These are phyloP conservation scores for Starmerella gropengiesseri DNA, from an alignment of 805 yeast species.

Conservation along the genomic window DNA sequence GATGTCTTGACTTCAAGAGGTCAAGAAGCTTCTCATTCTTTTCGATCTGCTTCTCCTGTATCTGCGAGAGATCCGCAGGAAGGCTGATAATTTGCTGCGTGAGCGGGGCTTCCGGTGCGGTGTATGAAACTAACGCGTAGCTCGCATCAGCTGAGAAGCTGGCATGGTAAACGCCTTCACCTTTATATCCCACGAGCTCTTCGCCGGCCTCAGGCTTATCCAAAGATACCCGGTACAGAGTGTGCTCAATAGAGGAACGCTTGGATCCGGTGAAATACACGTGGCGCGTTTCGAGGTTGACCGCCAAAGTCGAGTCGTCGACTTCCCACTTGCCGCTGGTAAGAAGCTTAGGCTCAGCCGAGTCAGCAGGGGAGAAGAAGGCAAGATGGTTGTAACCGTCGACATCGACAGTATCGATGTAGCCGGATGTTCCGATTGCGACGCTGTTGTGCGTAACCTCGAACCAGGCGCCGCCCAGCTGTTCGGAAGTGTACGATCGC, in stretches of 20 bases:
- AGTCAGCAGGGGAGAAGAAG: conserved; percentile 61
- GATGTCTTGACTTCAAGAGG: conserved; percentile 23
- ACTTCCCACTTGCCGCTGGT: conserved; percentile 87
- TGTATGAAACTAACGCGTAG: conserved; percentile 56
- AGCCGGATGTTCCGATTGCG: conserved; percentile 49
- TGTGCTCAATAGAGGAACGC: conserved; percentile 73
- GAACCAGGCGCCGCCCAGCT: conserved; percentile 55
- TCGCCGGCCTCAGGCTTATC: conserved; percentile 34
- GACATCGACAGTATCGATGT: conserved; percentile 53
- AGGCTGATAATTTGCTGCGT: conserved; percentile 58
- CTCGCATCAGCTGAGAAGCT: conserved; percentile 74
- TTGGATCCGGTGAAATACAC: conserved; percentile 64
- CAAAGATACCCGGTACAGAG: conserved; percentile 59
- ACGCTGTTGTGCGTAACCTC: conserved; percentile 58
- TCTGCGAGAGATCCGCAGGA: conserved; percentile 26
- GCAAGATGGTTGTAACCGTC: conserved; percentile 65
- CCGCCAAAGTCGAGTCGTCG: conserved; percentile 48
- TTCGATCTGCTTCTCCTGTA: conserved; percentile 29
- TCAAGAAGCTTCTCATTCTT: conserved; percentile 26
- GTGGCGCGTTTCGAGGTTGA: conserved; percentile 39
- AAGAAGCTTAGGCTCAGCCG: conserved; percentile 44
- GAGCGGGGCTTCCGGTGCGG: conserved; percentile 69
- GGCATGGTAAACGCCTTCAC: conserved; percentile 56
- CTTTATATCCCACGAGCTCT: conserved; percentile 41
- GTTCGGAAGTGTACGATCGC: conserved; percentile 37